Evolutionary conservation across 1,139 yeast genomes (phyloP).

Genomic region (Scheffersomyces insectosa): DNA sequence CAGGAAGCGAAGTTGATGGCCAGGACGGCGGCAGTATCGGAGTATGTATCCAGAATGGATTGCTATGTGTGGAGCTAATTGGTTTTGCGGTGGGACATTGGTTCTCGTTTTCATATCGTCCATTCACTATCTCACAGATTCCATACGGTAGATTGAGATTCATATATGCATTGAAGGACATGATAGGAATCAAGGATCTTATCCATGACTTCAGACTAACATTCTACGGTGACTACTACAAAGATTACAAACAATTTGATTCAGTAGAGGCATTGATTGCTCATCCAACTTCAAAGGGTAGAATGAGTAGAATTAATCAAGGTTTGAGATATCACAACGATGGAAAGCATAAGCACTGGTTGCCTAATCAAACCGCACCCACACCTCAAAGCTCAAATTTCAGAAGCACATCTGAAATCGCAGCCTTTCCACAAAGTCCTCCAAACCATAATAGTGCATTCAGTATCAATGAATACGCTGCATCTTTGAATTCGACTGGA

Average conservation of each 20-base stretch:
- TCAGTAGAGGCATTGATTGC: slow-evolving; percentile 71
- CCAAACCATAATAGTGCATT: not conserved
- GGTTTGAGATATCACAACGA: slow-evolving; percentile 82
- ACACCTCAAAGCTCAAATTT: slow-evolving; percentile 13
- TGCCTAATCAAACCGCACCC: slow-evolving; percentile 38
- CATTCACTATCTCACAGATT: slow-evolving; percentile 59
- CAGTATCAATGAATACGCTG: slow-evolving; percentile 20
- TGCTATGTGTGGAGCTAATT: slow-evolving; percentile 80
- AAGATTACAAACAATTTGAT: slow-evolving; percentile 79
- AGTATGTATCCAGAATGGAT: slow-evolving; percentile 70
- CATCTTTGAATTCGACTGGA: slow-evolving; percentile 33
- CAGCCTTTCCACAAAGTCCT: slow-evolving; percentile 17
- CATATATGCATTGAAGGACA: slow-evolving; percentile 68
- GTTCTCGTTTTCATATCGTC: slow-evolving; percentile 77
- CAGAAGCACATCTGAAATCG: slow-evolving; percentile 31
- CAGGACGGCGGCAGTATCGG: slow-evolving; percentile 39
- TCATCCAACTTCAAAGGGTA: slow-evolving; percentile 65
- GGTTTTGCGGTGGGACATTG: slow-evolving; percentile 88
- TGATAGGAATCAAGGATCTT: slow-evolving; percentile 74
- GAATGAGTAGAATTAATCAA: slow-evolving; percentile 73
- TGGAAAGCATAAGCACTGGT: slow-evolving; percentile 85
- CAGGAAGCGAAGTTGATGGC: slow-evolving; percentile 13
- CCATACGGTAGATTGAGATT: slow-evolving; percentile 71
- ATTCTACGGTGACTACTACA: slow-evolving; percentile 71
- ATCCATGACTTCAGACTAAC: slow-evolving; percentile 69